Evolutionary conservation across 768 basidiomycete species (phyloP).

Genomic region (Kwoniella sp.): DNA sequence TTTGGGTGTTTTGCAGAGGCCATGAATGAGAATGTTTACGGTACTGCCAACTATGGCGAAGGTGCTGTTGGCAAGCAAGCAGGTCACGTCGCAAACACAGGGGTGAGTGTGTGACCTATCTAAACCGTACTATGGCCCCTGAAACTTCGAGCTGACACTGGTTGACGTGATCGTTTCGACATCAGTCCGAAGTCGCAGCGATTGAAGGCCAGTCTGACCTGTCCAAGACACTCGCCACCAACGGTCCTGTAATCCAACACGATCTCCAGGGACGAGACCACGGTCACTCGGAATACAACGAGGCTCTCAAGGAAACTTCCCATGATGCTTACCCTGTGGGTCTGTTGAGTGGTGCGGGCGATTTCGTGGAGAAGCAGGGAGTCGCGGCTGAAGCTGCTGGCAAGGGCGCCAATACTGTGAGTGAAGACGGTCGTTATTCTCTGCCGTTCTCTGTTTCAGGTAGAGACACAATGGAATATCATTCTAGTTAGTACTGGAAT

Average conservation of each 20-base stretch:
- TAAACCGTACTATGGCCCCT: too few species aligned
- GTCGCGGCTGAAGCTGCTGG: conserved; percentile 10
- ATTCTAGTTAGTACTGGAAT: not conserved
- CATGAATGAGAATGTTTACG: conserved; percentile 18
- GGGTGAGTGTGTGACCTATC: conserved; percentile 22
- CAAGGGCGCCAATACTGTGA: conserved; percentile 18
- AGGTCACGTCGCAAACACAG: conserved; percentile 10
- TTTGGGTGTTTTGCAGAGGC: conserved; percentile 8
- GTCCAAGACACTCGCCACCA: conserved; percentile 11
- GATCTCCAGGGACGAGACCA: conserved; percentile 23
- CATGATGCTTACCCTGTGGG: conserved; percentile 9
- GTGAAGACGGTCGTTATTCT: not conserved
- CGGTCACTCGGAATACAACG: conserved; percentile 23
- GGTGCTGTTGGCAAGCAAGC: conserved; percentile 17
- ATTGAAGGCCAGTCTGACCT: conserved; percentile 19
- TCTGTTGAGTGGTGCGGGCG: conserved; percentile 7
- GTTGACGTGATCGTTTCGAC: too few species aligned
- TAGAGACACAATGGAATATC: too few species aligned
- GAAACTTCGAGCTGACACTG: too few species aligned
- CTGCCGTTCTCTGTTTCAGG: too few species aligned
- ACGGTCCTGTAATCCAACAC: conserved; percentile 17
- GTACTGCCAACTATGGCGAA: conserved; percentile 12
- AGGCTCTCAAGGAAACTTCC: conserved; percentile 7
- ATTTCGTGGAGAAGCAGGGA: conserved; percentile 18
- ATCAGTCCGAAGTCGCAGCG: conserved; percentile 22